These are phyloP conservation scores for Nemania diffusa DNA, from an alignment of 2,329 filamentous ascomycete species.

Conservation along the genomic window DNA sequence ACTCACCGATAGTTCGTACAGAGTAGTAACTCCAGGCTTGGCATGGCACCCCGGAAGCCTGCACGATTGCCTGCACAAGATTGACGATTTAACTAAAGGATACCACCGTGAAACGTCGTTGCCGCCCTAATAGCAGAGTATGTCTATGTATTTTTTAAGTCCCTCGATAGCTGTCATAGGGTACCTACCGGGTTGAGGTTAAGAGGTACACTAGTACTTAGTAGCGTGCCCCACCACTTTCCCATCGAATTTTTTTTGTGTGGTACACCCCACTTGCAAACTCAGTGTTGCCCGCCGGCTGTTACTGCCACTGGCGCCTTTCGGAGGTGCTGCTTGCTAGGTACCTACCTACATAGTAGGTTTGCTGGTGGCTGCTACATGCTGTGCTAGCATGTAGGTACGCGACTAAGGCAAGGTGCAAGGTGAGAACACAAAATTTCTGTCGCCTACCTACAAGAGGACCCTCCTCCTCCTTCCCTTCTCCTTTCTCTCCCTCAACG, in stretches of 20 bases:
- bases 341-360: too few species aligned
- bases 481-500: conserved; percentile 54
- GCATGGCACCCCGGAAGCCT: neutral
- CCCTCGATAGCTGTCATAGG: neutral
- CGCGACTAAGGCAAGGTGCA: conserved; percentile 44
- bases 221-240: conserved; percentile 1
- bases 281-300: conserved; percentile 10
- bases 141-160: neutral
- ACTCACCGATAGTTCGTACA: conserved; percentile 17
- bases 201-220: neutral
- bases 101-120: too few species aligned
- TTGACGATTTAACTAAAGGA: neutral
- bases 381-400: conserved; percentile 20
- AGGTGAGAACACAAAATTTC: conserved; percentile 48
- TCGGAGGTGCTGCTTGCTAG: neutral
- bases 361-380: neutral
- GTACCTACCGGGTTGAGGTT: neutral
- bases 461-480: conserved; percentile 51
- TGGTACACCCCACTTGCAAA: conserved; percentile 26
- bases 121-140: neutral
- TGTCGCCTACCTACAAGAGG: conserved; percentile 43
- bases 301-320: conserved; percentile 4
- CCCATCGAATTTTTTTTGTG: conserved; percentile 30
- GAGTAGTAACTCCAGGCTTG: conserved; percentile 8
- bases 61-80: conserved; percentile 15